Evolutionary conservation across 2,329 filamentous ascomycete genomes (phyloP).

Genomic region (Cordyceps pruinosa): DNA sequence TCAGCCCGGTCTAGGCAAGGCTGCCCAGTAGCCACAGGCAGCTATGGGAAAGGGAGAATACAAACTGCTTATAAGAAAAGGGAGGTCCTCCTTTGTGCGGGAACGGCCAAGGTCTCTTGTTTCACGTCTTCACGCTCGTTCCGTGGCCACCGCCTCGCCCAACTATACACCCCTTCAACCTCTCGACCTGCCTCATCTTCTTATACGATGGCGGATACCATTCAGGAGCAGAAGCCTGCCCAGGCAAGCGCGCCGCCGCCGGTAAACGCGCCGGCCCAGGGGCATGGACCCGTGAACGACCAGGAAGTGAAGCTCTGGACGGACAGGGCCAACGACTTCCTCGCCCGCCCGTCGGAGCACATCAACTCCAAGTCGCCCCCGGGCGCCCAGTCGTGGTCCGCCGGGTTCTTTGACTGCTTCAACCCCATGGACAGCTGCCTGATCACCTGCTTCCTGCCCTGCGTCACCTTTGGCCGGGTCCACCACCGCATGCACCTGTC

Average conservation of each 20-base stretch:
- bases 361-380: slow-evolving; percentile 36
- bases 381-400: slow-evolving; percentile 31
- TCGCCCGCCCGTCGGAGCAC: slow-evolving; percentile 34
- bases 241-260: not conserved
- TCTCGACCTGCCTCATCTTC: not conserved
- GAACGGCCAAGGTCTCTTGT: not conserved
- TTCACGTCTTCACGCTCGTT: not conserved
- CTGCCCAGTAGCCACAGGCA: not conserved
- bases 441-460: slow-evolving; percentile 40
- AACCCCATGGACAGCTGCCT: slow-evolving; percentile 37
- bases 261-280: not conserved
- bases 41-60: not conserved
- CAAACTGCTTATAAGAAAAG: not conserved
- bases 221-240: not conserved
- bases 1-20: slow-evolving; percentile 9
- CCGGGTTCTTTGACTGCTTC: slow-evolving; percentile 38
- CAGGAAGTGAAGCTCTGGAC: slow-evolving; percentile 39
- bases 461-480: slow-evolving; percentile 43
- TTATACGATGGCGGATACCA: not conserved
- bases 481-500: slow-evolving; percentile 38
- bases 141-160: not conserved
- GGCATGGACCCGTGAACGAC: slow-evolving; percentile 31
- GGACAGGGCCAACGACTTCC: slow-evolving; percentile 35
- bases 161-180: not conserved
- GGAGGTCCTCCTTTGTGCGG: not conserved